Evolutionary conservation across 352 stramenopile genomes (phyloP).

Genomic region (Plasmopara muralis): DNA sequence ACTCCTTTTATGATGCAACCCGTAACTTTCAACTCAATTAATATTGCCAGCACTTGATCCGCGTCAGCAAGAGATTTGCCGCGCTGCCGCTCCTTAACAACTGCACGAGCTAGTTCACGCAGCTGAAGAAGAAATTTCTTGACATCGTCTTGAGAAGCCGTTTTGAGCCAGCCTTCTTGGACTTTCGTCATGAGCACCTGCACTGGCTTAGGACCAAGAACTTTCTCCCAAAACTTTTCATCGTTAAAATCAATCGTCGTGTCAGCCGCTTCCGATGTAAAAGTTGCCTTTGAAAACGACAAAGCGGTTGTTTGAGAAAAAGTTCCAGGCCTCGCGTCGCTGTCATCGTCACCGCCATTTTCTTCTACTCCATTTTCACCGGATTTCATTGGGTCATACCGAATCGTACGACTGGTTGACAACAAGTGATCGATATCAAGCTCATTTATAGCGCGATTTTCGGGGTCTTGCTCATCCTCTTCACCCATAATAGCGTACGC

Average conservation of each 20-base stretch:
- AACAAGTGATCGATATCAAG: constrained; percentile 85
- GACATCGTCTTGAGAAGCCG: constrained; percentile 70
- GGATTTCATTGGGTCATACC: constrained; percentile 69
- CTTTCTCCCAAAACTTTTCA: constrained; percentile 89
- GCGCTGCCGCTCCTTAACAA: constrained; percentile 82
- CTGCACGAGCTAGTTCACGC: constrained; percentile 62
- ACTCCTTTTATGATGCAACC: constrained; percentile 62
- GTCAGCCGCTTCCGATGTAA: constrained; percentile 83
- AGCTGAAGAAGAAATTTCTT: constrained; percentile 77
- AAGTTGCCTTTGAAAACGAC: constrained; percentile 85
- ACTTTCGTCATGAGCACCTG: constrained; percentile 86
- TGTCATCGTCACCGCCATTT: constrained; percentile 35
- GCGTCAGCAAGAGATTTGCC: constrained; percentile 76
- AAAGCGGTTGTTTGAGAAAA: constrained; percentile 56
- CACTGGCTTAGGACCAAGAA: constrained; percentile 78
- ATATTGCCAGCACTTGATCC: constrained; percentile 79
- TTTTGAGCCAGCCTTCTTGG: constrained; percentile 72
- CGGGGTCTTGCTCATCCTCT: constrained; percentile 90
- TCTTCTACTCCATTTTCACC: constrained; percentile 39
- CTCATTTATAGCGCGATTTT: constrained; percentile 86
- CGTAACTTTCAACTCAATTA: constrained; percentile 86
- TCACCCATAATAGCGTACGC: constrained; percentile 97
- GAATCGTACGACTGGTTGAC: constrained; percentile 80
- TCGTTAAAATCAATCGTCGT: constrained; percentile 87
- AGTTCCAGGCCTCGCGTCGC: constrained; percentile 28